Conservation (phyloP, 2,329 filamentous ascomycete genomes). For the Paracoccidioides lutzii region DNA sequence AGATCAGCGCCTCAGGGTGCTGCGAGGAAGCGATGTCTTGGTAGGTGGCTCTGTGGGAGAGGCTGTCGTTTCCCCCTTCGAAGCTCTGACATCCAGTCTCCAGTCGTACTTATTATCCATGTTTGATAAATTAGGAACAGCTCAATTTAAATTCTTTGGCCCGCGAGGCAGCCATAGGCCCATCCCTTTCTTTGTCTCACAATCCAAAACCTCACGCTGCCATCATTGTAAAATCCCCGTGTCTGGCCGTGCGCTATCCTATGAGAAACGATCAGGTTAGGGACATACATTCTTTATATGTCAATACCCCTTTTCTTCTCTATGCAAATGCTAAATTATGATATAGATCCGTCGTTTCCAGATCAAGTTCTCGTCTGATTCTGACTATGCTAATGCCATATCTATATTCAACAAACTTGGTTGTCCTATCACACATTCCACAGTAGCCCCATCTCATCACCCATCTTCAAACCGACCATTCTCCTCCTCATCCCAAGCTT, state of each 20-base stretch:
- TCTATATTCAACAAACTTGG: conserved; percentile 29
- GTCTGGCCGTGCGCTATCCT: conserved; percentile 34
- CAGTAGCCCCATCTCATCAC: conserved; percentile 14
- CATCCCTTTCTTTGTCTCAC: conserved; percentile 8
- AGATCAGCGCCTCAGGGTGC: conserved; percentile 22
- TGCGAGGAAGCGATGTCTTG: conserved; percentile 23
- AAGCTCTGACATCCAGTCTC: no score
- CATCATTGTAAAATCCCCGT: conserved; percentile 33
- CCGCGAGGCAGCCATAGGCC: conserved; percentile 14
- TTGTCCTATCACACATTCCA: conserved; percentile 33
- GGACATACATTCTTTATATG: conserved; percentile 9
- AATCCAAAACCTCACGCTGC: conserved; percentile 23
- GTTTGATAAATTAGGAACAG: conserved; percentile 24
- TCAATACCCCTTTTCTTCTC: not conserved
- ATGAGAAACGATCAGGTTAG: conserved; percentile 17
- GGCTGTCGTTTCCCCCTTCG: no score
- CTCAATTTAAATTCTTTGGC: conserved; percentile 26
- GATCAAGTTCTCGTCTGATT: conserved; percentile 29
- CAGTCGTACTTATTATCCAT: no score
- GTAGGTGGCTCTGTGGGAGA: conserved; percentile 13
- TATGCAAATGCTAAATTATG: conserved; percentile 6
- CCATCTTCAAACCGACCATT: conserved; percentile 11
- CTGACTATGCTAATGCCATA: conserved; percentile 30
- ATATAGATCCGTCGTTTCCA: conserved; percentile 33
- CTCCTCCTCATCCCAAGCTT: not conserved